These are phyloP conservation scores for Hymenoscyphus infarciens DNA, from an alignment of 2,329 filamentous ascomycete species.

Conservation along the genomic window DNA sequence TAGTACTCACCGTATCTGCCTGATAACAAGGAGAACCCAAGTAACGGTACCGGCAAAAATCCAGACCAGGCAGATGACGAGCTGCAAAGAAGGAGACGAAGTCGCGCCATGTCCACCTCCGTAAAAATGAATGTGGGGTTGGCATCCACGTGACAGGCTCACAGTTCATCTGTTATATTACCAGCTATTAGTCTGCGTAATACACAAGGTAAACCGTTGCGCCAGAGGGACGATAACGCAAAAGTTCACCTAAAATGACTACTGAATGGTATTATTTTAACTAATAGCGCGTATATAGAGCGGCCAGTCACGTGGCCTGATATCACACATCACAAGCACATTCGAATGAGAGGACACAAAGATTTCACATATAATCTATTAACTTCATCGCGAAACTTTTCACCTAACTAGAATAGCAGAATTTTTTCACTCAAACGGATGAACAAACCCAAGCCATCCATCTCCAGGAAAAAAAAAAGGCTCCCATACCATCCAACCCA, in stretches of 20 bases:
- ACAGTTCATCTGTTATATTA: too few species aligned
- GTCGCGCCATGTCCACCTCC: neutral
- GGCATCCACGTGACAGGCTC: neutral
- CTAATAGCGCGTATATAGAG: too few species aligned
- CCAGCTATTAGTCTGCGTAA: too few species aligned
- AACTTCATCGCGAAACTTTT: neutral
- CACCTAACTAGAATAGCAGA: conserved; percentile 1
- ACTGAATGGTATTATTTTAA: too few species aligned
- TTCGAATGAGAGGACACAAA: neutral
- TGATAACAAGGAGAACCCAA: neutral
- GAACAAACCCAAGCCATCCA: neutral
- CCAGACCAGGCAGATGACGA: neutral
- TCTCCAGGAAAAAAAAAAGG: neutral
- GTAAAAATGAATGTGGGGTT: neutral
- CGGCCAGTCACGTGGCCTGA: too few species aligned
- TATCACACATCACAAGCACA: neutral
- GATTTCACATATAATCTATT: neutral
- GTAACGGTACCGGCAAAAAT: neutral
- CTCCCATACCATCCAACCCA: neutral
- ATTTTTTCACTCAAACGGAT: neutral
- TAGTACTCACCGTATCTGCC: neutral
- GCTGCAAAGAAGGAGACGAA: neutral
- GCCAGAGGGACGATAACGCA: too few species aligned
- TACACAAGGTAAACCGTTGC: too few species aligned
- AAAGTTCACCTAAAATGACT: too few species aligned